phyloP scores from a whole-genome alignment of 2,329 filamentous ascomycete species.

The Myotisia sp. region DNA sequence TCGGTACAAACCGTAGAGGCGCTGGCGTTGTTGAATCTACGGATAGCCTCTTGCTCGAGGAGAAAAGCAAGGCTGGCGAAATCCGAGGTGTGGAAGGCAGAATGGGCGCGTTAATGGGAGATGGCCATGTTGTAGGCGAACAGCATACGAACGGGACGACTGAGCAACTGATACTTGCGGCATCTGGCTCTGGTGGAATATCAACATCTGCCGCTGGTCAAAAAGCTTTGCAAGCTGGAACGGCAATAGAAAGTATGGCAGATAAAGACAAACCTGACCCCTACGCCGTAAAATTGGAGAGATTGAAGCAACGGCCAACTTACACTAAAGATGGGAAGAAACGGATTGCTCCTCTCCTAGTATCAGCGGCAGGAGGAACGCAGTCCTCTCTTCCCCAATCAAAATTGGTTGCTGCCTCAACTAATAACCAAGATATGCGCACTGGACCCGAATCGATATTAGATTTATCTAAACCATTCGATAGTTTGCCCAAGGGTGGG shows the following conservation, averaged over 20 bases:
- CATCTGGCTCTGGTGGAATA: conserved; percentile 24
- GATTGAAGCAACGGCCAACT: conserved; percentile 79
- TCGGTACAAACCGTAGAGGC: conserved; percentile 71
- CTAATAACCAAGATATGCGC: conserved; percentile 46
- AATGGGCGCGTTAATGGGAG: conserved; percentile 98
- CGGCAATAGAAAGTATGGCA: conserved; percentile 14
- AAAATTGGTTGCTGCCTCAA: conserved; percentile 65
- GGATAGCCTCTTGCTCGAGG: conserved; percentile 73
- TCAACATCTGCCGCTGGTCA: conserved; percentile 20
- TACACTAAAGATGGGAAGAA: conserved; percentile 97
- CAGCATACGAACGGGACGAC: conserved; percentile 35
- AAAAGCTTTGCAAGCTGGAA: conserved; percentile 26
- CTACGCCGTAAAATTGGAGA: conserved; percentile 46
- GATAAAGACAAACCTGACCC: conserved; percentile 31
- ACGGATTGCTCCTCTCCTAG: conserved; percentile 76
- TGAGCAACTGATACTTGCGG: conserved; percentile 31
- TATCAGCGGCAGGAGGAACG: conserved; percentile 75
- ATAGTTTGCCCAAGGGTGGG: conserved; percentile 81
- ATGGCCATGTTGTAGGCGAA: conserved; percentile 46
- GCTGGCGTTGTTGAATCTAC: conserved; percentile 88
- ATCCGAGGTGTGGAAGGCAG: conserved; percentile 78
- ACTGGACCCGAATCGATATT: conserved; percentile 70
- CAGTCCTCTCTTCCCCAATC: conserved; percentile 81
- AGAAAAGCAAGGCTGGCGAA: conserved; percentile 82
- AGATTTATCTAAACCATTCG: conserved; percentile 85